Conservation (phyloP, 75 land plant species). For the Picea sitchensis region DNA sequence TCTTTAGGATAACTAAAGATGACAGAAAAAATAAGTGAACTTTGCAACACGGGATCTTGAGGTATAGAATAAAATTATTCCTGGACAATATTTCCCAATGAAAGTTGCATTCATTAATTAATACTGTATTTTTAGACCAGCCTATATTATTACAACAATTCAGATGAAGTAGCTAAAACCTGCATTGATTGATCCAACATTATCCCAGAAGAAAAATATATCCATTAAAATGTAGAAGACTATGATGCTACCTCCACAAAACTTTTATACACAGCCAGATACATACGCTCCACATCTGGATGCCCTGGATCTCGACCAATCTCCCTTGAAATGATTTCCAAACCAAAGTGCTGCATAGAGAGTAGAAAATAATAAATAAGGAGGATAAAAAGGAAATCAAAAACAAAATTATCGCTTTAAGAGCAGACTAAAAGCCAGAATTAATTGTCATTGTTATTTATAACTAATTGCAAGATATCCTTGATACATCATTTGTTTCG, state of each 20-base stretch:
- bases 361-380: neutral
- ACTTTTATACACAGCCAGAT: conserved; percentile 82
- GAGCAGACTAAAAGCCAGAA: too few relatives aligned
- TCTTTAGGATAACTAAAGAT: neutral
- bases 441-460: too few relatives aligned
- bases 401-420: too few relatives aligned
- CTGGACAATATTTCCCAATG: neutral
- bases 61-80: neutral
- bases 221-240: neutral
- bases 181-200: neutral
- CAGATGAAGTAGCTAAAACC: neutral
- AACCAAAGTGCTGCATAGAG: conserved; percentile 73
- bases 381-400: too few relatives aligned
- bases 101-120: neutral
- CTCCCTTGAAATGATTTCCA: conserved; percentile 91
- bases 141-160: neutral
- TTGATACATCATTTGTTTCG: too few relatives aligned
- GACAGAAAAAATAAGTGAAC: neutral
- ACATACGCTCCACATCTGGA: conserved; percentile 67
- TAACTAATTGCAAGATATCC: too few relatives aligned
- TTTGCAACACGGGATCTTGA: neutral
- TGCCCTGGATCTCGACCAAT: conserved; percentile 63
- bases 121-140: neutral
- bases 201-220: neutral
- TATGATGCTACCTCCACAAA: conserved; percentile 77